Base-by-base conservation (phyloP, 2,329 filamentous ascomycete genomes). In the Calonectria pauciramosa region DNA sequence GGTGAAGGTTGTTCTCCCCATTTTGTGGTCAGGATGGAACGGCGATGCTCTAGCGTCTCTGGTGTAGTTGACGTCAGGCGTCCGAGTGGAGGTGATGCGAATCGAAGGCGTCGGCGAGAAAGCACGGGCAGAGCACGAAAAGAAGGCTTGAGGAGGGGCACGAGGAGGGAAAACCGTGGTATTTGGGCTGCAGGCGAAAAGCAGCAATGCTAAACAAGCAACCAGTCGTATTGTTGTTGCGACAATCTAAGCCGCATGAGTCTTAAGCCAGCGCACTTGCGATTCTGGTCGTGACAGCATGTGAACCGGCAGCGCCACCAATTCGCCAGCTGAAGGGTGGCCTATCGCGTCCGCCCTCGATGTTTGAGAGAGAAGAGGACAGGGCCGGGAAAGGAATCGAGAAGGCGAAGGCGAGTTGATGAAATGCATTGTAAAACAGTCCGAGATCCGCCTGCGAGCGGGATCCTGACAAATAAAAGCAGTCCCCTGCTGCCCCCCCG, bases 1-100 rank as follows among this genome's bases (percentile, higher is more conserved):
- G 49, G 94, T 97, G 86, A 96, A 95, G 38, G 92, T 88, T 20
- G 90, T 91, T 76, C 92, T 76, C 67, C 73, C 77, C 79, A 82
- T 81, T 54, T 38, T 74, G 56, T 65, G 70, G 49, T 49, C 70
- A 49, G 66, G 73, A 6, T 68, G 32, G 6, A 30, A 63, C 52
- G 34, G 36, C 28, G 64, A 47, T 72, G 65, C 49, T 26, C 10
- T 44, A 47, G 47, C 32, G 41, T 30, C 56, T 32, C 36, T 38
- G 72, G 72, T 59, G 54, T 36, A 70, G 67, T 67, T 74, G 71
- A 28, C 30, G 60, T 52, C 64, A 41, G 56, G 26, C 28, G 59
- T 60, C 28, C 38, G 36, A 8, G 23, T 13, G 36, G 9, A 4
- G 14, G 23, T n/a, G 13, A 38, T 44, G 34, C 23, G 32, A n/a